These are phyloP conservation scores for Begonia loranthoides DNA, from an alignment of 306 rosid species.

Conservation along the genomic window DNA sequence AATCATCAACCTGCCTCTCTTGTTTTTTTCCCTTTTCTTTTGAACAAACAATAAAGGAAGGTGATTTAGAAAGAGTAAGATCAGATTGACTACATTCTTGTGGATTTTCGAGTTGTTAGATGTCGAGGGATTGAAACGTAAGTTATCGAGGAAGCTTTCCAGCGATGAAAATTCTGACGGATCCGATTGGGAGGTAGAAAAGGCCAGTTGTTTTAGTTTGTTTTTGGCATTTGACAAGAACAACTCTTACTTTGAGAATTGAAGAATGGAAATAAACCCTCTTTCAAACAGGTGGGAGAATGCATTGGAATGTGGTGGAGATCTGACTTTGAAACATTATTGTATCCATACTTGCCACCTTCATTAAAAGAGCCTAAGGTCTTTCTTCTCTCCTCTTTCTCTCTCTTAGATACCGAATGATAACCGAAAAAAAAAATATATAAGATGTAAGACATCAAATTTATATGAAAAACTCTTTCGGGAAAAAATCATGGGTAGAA, in stretches of 20 bases:
- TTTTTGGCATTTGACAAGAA: background rate
- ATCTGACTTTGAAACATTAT: slow-evolving; percentile 56
- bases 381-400: slow-evolving; percentile 4
- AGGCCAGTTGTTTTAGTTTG: background rate
- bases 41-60: background rate
- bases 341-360: slow-evolving; percentile 49
- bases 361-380: slow-evolving; percentile 57
- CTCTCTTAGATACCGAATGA: background rate
- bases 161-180: slow-evolving; percentile 31
- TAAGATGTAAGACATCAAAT: too few species aligned
- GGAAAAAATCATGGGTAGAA: too few species aligned
- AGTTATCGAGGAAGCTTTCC: slow-evolving; percentile 61
- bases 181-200: slow-evolving; percentile 70
- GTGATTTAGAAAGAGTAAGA: background rate
- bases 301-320: slow-evolving; percentile 91
- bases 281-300: slow-evolving; percentile 45
- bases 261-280: background rate
- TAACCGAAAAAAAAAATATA: too few species aligned
- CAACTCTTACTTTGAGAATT: background rate
- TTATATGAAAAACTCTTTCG: too few species aligned
- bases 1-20: background rate
- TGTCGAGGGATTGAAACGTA: slow-evolving; percentile 64
- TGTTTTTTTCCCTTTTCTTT: background rate
- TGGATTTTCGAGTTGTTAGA: slow-evolving; percentile 26
- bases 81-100: background rate